Evolutionary conservation across 352 stramenopile species (phyloP), one percentile per base, ranked within the genome.

Genomic region (Pythium brassicae): DNA sequence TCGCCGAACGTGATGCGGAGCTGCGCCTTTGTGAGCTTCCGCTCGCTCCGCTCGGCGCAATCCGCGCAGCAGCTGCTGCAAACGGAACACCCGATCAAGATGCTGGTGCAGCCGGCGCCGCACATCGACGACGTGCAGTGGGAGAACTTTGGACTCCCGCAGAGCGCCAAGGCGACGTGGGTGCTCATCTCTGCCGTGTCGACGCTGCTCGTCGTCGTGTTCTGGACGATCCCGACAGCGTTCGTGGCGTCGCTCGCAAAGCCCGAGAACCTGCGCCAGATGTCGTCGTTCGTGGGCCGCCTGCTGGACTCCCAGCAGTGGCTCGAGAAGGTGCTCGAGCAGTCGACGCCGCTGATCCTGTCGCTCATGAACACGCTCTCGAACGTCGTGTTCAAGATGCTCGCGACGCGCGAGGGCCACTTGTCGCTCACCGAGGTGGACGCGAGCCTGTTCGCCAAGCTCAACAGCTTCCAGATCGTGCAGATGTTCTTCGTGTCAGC

Each of bases 401-500:
- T 92, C 6, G 77, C 82, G 2, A 78, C 62, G 3, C 71, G 71
- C 34, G 82, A 92, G 61, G 82, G 82, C 27, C 74, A 92, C 56
- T 54, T 84, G 29, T 89, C 82, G 19, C 68, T 72, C 22, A 83
- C 81, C 26, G 74, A 87, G 47, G 73, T 92, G 15, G 69, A 86
- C 50, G 79, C 79, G 17, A 85, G 70, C 50, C 71, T 83, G 14
- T 92, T 92, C 57, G 73, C 73, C 15, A 92, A 92, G 64, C 64
- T 92, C 3, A 80, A 72, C 59, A 84, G 80, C 59, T 89, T 87
- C 53, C 82, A 92, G 61, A 68, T 87, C 27, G 82, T 92, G 57
- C 79, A 90, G 61, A 87, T 88, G 71, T 92, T 92, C 45, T 92
- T 92, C 54, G 79, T 92, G 29, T 82, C 82, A 27, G 74, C 74